Conservation (phyloP, 345 rosid genomes). For the Eucalyptus cladocalyx region DNA sequence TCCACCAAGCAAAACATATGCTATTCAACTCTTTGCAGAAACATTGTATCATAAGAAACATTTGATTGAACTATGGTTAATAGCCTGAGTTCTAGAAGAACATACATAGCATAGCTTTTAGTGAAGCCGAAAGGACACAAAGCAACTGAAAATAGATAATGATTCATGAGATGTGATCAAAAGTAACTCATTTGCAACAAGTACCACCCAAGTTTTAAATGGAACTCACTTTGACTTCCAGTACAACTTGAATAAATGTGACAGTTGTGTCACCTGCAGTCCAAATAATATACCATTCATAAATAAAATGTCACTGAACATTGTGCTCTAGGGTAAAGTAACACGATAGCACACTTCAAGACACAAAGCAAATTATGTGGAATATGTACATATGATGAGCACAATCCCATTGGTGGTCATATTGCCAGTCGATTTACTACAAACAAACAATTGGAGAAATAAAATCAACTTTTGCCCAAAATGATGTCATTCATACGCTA, state of each 20-base stretch:
- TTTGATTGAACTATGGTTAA: not conserved
- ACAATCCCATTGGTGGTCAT: not conserved
- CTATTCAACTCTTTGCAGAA: not conserved
- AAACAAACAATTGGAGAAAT: not conserved
- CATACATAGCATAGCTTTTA: not conserved
- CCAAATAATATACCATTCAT: not conserved
- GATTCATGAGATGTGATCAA: not conserved
- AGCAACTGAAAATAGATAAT: not conserved
- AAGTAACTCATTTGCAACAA: not conserved
- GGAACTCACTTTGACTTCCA: slow-evolving; percentile 83
- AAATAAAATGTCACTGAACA: not conserved
- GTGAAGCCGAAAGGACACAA: not conserved
- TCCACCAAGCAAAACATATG: not conserved
- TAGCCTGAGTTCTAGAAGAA: not conserved
- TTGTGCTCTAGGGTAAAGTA: not conserved
- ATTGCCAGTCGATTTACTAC: not conserved
- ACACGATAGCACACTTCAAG: not conserved
- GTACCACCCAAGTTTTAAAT: not conserved
- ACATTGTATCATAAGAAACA: not conserved
- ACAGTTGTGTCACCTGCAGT: slow-evolving; percentile 53
- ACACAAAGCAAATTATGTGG: not conserved
- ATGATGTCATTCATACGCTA: not conserved
- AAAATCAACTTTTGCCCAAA: not conserved
- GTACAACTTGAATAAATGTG: slow-evolving; percentile 80
- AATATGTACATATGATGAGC: not conserved